Base-by-base conservation (phyloP, 441 rosid genomes). In the Aleurites moluccanus region DNA sequence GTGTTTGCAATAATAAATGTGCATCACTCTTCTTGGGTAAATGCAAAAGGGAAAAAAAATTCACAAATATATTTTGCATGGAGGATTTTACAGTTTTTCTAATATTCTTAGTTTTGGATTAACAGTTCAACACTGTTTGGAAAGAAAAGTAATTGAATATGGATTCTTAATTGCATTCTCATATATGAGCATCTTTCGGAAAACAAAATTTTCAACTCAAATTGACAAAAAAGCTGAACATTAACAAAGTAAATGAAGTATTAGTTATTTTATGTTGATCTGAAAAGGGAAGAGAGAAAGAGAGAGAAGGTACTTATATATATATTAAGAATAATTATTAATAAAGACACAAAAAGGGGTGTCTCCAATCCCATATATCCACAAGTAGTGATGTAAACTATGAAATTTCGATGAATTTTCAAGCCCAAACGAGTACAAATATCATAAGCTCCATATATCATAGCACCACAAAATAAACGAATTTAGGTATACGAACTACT, bases 371-470 rank as follows among this genome's bases (percentile, higher is more conserved):
- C 52, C 23, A 40, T 38, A 7, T 18, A 9, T 42, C 55, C 65
- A 47, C 66, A 65, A 63, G 64, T 73, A 49, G 52, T 75, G 73
- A 70, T 44, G 59, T 27, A 23, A 50, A 74, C 62, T 27, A 67
- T 15, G 68, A 72, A 79, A 56, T 72, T 80, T 69, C 78, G 7
- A 44, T 73, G 70, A 77, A 79, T 47, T 62, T 78, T 35, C 82
- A 64, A 50, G 33, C 14, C 45, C 73, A 68, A 79, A 80, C 75
- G 25, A 73, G 68, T 72, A 77, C 60, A 72, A 65, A 65, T 73
- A 66, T 33, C 60, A 70, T 49, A n/a, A 49, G 66, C 71, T 70
- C 76, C 65, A 72, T 25, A 35, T 60, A 76, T 49, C 69, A 75
- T 44, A 71, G 47, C 53, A 70, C 27, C 69, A 40, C 64, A 67